Evolutionary conservation across 2,329 filamentous ascomycete genomes (phyloP), one percentile per base, ranked within the genome.

Genomic region (Coleophoma cylindrospora): DNA sequence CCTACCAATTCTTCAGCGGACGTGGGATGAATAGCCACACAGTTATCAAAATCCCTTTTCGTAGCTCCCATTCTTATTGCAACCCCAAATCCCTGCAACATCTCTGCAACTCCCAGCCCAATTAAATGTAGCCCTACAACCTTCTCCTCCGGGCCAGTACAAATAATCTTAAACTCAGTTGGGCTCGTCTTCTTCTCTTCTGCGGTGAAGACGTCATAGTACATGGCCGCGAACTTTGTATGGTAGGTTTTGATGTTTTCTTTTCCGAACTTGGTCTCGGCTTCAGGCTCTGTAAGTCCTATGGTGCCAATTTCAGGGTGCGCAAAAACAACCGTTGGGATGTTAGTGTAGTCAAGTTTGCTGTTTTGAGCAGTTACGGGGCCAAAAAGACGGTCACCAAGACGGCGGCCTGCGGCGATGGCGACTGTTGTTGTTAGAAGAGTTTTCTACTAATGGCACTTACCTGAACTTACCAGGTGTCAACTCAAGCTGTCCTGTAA

Each of bases 21-120:
- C 12, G 86, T 90, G 17, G 86, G 86, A 69, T 90, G 86, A 59
- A 90, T 90, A 51, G 86, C 85, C 48, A 89, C 83, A 60, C 83
- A 86, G 63, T 74, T 84, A 64, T 90, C 86, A 67, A 90, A 87
- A 66, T 89, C 84, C 58, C 77, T 78, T 80, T 90, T 90, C 49
- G 82, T 89, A 34, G 86, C 86, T 41, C 86, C 86, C 86, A 90
- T 89, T 77, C 87, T 89, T 58, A 90, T 69, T 14, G 86, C 86
- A 19, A 90, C 84, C 45, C 84, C 86, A 65, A 89, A 90, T 46
- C 86, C 86, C 68, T 90, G 86, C 61, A 89, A 74, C 81, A 89
- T 89, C 79, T 90, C 86, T 51, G 70, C 73, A 15, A 70, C 69
- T 3, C 73, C 73, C 7, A 72, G 61, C 19, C 74, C 74, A 22